Conservation (phyloP, 73 alveolate genomes). For the Tetrahymena thermophila region DNA sequence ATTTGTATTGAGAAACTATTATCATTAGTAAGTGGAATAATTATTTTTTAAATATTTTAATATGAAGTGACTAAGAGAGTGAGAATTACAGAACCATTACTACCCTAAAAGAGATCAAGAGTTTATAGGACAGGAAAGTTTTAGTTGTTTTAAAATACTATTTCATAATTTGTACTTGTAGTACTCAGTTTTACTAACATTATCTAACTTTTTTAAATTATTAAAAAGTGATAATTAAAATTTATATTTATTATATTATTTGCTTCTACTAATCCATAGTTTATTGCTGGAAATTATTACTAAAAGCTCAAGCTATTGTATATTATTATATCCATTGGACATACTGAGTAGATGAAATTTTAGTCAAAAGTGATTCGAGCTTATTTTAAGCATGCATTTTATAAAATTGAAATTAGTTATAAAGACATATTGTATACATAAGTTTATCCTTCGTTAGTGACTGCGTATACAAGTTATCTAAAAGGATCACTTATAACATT, state of each 20-base stretch:
- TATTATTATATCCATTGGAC: background rate
- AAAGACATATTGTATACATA: background rate
- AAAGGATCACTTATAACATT: background rate
- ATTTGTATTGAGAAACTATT: no score
- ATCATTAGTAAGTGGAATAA: background rate
- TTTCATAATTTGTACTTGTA: background rate
- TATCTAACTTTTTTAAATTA: no score
- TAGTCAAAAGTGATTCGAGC: background rate
- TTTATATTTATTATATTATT: no score
- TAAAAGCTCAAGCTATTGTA: background rate
- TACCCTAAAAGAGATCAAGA: no score
- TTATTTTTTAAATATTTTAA: no score
- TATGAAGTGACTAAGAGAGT: background rate
- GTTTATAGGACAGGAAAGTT: no score
- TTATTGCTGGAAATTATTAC: background rate
- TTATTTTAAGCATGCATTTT: background rate
- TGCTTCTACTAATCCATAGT: background rate
- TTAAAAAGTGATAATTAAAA: background rate
- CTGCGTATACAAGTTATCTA: background rate
- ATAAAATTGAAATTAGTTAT: no score
- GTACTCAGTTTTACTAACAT: background rate
- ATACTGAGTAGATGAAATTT: background rate
- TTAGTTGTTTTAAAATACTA: no score
- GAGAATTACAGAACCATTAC: no score
- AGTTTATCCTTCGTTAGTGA: background rate